Evolutionary conservation across 2,329 filamentous ascomycete genomes (phyloP), one percentile per base, ranked within the genome.

Genomic region (Helotiales sp.): DNA sequence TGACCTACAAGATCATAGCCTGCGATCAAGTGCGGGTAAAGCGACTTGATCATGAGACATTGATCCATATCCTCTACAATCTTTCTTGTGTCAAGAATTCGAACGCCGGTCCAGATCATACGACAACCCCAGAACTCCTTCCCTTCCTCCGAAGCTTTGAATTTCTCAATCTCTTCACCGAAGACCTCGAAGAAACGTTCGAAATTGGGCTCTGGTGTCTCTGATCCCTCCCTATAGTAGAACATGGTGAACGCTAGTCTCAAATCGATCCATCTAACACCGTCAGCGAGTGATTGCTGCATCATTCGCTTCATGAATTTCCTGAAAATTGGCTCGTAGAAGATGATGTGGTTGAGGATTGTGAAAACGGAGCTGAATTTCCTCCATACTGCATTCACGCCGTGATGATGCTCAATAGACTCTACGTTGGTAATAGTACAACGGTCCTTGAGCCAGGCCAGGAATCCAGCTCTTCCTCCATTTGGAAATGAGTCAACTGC

Each of bases 1-100:
- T 93, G 89, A 0, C 91, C 93, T 5, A 96, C 92, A 9, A 97
- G 76, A 73, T 98, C 93, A 73, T 91, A 97, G 10, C 93, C 93
- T 25, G 89, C 86, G 66, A 97, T 85, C 7, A 96, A 79, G 50
- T 92, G 80, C 0, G 93, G 91, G 70, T 88, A 93, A 30, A 83
- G 81, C 54, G 89, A 76, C 74, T 97, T 97, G 66, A 90, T 87
- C 4, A 83, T 80, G 66, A 98, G 91, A 73, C 93, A 97, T 63
- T 89, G 77, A 70, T 93, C 89, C 93, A 97, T 97, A 72, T 85
- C 85, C 62, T 92, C 82, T 19, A 92, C 78, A 47, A 97, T 84
- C 13, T 77, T 73, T 48, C 86, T 84, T 15, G 87, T 87, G 25
- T 83, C 79, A 52, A 84, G 79, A 27, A 75, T 76, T 38, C 93